Percentiles rank a stretch among this genome's conserved stretches.
phyloP scores from a whole-genome alignment of 2,329 filamentous ascomycete species.

The Colletotrichum eremochloae region DNA sequence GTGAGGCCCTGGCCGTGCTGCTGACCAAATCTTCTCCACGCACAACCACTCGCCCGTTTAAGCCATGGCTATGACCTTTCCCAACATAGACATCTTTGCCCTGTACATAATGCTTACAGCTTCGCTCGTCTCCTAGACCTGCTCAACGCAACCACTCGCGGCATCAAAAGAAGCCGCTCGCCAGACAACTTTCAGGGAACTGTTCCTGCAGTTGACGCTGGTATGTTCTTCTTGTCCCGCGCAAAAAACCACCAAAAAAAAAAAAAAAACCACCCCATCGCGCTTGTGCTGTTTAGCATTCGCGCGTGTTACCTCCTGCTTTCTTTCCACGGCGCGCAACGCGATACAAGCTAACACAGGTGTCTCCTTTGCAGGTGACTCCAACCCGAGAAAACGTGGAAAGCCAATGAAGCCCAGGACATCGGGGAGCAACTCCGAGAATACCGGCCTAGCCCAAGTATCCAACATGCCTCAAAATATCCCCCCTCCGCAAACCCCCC shows the following conservation, averaged over 20 bases:
- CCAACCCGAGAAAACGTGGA: conserved; percentile 69
- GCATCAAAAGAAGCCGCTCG: conserved; percentile 84
- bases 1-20: conserved; percentile 27
- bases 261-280: neutral
- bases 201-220: conserved; percentile 73
- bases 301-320: conserved; percentile 50
- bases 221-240: conserved; percentile 70
- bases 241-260: neutral
- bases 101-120: conserved; percentile 48
- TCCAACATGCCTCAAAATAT: conserved; percentile 55
- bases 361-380: conserved; percentile 57
- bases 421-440: conserved; percentile 67
- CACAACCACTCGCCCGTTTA: conserved; percentile 29
- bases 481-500: conserved; percentile 68
- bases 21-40: conserved; percentile 15
- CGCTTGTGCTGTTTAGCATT: conserved; percentile 34
- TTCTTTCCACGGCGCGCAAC: conserved; percentile 50
- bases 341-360: conserved; percentile 47
- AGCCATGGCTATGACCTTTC: conserved; percentile 34
- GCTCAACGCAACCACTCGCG: conserved; percentile 70
- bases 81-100: conserved; percentile 28
- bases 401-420: conserved; percentile 73
- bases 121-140: conserved; percentile 57
- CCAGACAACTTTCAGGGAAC: conserved; percentile 74
- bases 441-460: conserved; percentile 66